Conservation (phyloP, 2,329 filamentous ascomycete genomes). For the Venturiaceae sp. region DNA sequence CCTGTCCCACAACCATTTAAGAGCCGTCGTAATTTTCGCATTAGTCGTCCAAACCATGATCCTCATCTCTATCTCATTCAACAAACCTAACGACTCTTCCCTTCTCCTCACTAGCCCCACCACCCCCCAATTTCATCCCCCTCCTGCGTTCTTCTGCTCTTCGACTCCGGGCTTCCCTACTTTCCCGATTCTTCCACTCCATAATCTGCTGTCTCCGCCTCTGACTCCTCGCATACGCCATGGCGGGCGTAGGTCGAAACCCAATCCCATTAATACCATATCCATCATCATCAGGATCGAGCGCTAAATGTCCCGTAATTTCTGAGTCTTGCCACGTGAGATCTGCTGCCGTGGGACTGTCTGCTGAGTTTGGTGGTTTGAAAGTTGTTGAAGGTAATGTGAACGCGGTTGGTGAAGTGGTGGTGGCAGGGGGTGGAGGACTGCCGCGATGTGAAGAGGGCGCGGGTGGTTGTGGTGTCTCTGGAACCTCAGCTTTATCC, state of each 20-base stretch:
- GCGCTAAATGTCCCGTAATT: conserved; percentile 48
- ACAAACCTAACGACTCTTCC: conserved; percentile 3
- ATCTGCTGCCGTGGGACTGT: background rate
- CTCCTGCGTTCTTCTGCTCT: conserved; percentile 41
- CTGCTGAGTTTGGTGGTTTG: background rate
- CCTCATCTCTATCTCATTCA: background rate
- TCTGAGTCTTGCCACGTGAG: conserved; percentile 47
- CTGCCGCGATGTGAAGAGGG: background rate
- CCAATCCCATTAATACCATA: conserved; percentile 56
- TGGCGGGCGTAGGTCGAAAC: conserved; percentile 50
- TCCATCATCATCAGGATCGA: conserved; percentile 50
- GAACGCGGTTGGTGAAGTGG: background rate
- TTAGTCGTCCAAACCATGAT: background rate
- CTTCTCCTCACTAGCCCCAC: background rate
- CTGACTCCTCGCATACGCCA: conserved; percentile 46
- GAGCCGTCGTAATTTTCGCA: background rate
- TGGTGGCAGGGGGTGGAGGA: background rate
- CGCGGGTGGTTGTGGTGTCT: background rate
- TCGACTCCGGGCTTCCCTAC: conserved; percentile 47
- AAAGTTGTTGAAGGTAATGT: background rate
- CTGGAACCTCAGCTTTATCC: background rate
- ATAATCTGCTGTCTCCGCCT: conserved; percentile 47
- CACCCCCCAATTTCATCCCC: background rate
- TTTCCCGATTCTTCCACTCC: conserved; percentile 50
- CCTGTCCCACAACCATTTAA: no score